Percentiles rank a stretch among this genome's conserved stretches.
Conservation (phyloP, 139 green algal species). For the Chlamydomonas sp. region DNA sequence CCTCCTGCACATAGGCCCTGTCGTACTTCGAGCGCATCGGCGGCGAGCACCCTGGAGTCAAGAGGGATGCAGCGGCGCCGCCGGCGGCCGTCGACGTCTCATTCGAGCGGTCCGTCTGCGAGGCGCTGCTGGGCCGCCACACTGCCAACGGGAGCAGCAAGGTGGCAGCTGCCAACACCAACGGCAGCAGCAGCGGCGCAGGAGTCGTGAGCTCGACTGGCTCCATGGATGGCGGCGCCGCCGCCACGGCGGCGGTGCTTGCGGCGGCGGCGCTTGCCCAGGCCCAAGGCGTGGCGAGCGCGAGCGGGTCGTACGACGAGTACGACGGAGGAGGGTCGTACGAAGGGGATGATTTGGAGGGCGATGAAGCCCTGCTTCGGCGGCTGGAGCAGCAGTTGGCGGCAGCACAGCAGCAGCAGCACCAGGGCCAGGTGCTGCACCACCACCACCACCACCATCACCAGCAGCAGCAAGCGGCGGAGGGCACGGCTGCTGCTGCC, state of each 20-base stretch:
- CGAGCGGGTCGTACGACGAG: not conserved
- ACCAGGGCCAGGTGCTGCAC: too few species aligned
- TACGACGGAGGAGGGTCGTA: not conserved
- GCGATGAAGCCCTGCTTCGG: conserved; percentile 15
- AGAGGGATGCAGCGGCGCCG: not conserved
- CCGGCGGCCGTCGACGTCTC: conserved; percentile 5
- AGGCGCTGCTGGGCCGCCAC: conserved; percentile 26
- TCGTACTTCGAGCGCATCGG: conserved; percentile 22
- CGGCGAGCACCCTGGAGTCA: not conserved
- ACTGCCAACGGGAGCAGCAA: not conserved
- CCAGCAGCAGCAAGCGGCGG: too few species aligned
- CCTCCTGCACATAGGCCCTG: conserved; percentile 1
- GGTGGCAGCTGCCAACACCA: too few species aligned
- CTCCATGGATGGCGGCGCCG: not conserved
- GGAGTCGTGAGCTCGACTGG: too few species aligned
- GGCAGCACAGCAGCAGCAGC: not conserved
- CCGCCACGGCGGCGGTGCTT: not conserved
- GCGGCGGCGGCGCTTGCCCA: not conserved
- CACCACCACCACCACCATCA: too few species aligned
- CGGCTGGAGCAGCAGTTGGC: conserved; percentile 20
- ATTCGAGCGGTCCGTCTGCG: conserved; percentile 34
- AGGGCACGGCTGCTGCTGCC: too few species aligned
- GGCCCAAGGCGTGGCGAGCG: not conserved
- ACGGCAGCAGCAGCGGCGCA: too few species aligned
- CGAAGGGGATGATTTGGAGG: not conserved